Evolutionary conservation across 73 alveolate species (phyloP).

Genomic region (Halteria grandinella): DNA sequence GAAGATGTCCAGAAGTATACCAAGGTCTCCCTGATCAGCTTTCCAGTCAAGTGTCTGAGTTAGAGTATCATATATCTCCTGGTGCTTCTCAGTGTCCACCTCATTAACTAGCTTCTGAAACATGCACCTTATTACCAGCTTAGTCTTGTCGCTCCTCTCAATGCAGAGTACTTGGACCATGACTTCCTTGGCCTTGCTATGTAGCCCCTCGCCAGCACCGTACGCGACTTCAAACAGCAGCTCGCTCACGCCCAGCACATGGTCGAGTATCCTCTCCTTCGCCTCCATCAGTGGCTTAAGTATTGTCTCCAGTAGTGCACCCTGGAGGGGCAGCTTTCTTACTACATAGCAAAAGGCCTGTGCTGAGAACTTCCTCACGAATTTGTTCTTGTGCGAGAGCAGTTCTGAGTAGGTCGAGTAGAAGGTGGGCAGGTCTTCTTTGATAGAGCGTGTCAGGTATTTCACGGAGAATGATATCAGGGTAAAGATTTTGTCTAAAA

Average conservation of each 20-base stretch:
- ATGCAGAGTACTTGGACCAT: neutral
- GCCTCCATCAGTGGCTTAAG: neutral
- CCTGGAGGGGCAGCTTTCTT: slow-evolving; percentile 7
- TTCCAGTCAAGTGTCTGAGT: neutral
- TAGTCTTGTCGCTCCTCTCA: neutral
- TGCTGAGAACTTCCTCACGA: slow-evolving; percentile 57
- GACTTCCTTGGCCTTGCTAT: slow-evolving; percentile 30
- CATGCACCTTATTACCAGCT: slow-evolving; percentile 2
- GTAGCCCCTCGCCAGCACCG: slow-evolving; percentile 49
- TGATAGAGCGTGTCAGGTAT: slow-evolving; percentile 46
- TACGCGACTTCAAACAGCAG: slow-evolving; percentile 35
- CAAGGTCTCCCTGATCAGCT: neutral
- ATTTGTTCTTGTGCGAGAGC: slow-evolving; percentile 39
- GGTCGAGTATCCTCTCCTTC: neutral
- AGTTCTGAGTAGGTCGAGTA: slow-evolving; percentile 37
- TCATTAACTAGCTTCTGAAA: slow-evolving; percentile 1
- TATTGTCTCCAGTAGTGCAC: neutral
- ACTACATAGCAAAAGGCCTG: slow-evolving; percentile 54
- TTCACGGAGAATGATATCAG: slow-evolving; percentile 38
- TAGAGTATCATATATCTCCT: neutral
- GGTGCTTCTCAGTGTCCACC: slow-evolving; percentile 39
- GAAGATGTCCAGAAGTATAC: neutral
- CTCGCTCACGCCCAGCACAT: slow-evolving; percentile 7
- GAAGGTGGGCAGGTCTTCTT: slow-evolving; percentile 42
- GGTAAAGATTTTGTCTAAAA: slow-evolving; percentile 55